phyloP scores from a whole-genome alignment of 2,329 filamentous ascomycete genomes.

The Nemania sp. region DNA sequence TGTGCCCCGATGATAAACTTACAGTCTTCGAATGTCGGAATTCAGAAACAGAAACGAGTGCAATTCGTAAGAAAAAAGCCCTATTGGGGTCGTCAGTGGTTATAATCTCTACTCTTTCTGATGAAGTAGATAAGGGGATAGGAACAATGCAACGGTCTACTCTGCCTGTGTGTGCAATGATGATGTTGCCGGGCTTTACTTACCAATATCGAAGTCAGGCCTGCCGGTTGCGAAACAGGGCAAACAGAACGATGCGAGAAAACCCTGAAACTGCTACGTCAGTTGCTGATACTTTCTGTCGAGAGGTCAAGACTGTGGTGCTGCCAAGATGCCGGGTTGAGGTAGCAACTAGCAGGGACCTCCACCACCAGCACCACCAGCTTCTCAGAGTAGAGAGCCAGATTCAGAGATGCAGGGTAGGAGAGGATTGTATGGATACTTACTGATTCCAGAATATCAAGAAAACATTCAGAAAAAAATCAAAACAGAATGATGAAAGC shows the following conservation, averaged over 20 bases:
- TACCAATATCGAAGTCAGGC: neutral
- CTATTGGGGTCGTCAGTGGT: neutral
- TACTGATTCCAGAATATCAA: neutral
- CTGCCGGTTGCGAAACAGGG: neutral
- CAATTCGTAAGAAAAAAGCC: neutral
- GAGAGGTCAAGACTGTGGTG: neutral
- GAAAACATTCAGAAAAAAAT: neutral
- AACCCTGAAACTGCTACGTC: neutral
- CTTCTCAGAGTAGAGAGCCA: neutral
- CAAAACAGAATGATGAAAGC: neutral
- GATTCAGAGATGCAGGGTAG: too few relatives aligned
- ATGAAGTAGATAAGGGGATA: neutral
- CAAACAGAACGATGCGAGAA: neutral
- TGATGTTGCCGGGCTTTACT: neutral
- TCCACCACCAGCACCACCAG: neutral
- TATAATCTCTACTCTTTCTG: neutral
- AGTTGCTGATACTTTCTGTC: neutral
- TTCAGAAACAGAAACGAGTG: neutral
- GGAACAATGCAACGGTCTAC: neutral
- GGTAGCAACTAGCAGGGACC: neutral
- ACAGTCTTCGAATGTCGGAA: neutral
- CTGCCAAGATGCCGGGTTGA: neutral
- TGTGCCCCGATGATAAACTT: neutral
- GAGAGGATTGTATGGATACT: neutral
- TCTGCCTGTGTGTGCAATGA: neutral